Evolutionary conservation across 2,329 filamentous ascomycete genomes (phyloP), one percentile per base, ranked within the genome.

Genomic region (Zymoseptoria crescenta): DNA sequence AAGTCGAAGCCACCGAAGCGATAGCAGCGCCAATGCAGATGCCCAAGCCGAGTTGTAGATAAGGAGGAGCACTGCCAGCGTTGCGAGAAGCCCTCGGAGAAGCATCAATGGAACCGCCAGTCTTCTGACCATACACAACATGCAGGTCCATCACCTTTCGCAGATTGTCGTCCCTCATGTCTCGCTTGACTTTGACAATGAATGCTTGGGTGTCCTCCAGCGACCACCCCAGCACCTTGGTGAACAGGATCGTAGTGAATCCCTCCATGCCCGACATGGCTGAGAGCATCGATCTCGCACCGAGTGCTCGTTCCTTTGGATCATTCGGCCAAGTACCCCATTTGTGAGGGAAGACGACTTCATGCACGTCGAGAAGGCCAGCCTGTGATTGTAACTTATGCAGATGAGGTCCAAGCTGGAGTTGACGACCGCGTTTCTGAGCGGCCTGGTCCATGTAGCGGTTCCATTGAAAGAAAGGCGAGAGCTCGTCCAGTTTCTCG

Each of bases 231-330:
- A 69, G 57, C 4, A 64, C 59, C 16, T 68, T 64, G 1, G 69
- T 71, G 52, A 70, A 69, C 55, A 68, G 52, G 3, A 62, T 60
- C n/a, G 68, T 64, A 7, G 63, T 66, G 58, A 69, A 71, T 8
- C 66, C 68, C 52, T 70, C 66, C 21, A 70, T 63, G 7, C 67
- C 69, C n/a, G 65, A 65, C 8, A 71, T 61, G n/a, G 63, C 61
- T 24, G 60, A 63, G 4, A 69, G 55, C 65, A 70, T 62, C 16
- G 66, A 67, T 19, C 65, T 59, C 8, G 62, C 61, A 8, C 64
- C 65, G 5, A 68, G 54, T 7, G 55, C 49, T 41, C 62, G 60
- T 58, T 68, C 59, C n/a, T 35, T 58, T 13, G 55, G 58, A 54
- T 66, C 61, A 1, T 49, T 54, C 30, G 62, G 60, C 64, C 64